phyloP scores from a whole-genome alignment of 352 stramenopile genomes.

The Globisporangium perplexum region DNA sequence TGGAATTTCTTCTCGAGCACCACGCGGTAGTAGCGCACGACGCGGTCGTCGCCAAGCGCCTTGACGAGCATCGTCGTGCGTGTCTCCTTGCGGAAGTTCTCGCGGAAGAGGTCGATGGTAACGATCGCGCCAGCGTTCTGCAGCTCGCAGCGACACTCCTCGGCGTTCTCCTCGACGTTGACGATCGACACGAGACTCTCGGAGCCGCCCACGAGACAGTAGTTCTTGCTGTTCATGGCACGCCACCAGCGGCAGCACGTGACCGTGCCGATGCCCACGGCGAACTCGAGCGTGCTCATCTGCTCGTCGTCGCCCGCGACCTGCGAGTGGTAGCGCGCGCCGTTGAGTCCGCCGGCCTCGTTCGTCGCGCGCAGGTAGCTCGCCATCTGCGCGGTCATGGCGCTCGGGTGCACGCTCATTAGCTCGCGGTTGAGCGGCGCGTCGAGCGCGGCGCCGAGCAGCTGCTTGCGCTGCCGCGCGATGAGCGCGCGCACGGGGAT shows the following conservation, averaged over 20 bases:
- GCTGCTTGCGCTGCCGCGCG: conserved; percentile 37
- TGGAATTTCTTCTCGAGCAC: conserved; percentile 80
- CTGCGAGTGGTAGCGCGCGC: conserved; percentile 74
- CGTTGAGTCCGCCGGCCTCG: conserved; percentile 71
- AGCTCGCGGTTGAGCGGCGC: conserved; percentile 57
- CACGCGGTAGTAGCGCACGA: conserved; percentile 69
- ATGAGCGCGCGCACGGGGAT: conserved; percentile 65
- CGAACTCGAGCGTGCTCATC: conserved; percentile 84
- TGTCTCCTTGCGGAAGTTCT: conserved; percentile 70
- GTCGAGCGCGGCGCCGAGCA: conserved; percentile 52
- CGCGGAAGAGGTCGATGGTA: conserved; percentile 69
- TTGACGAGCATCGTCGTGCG: conserved; percentile 84
- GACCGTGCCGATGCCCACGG: conserved; percentile 53
- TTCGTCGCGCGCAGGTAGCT: conserved; percentile 81
- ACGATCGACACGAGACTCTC: conserved; percentile 82
- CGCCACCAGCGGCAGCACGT: conserved; percentile 78
- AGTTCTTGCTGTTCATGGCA: conserved; percentile 78
- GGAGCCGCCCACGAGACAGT: conserved; percentile 73
- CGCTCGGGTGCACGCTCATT: conserved; percentile 60
- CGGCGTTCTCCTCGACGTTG: conserved; percentile 80
- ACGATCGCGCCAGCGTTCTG: conserved; percentile 55
- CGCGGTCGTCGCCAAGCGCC: conserved; percentile 33
- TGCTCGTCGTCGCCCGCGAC: conserved; percentile 77
- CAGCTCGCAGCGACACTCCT: conserved; percentile 80
- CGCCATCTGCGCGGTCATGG: conserved; percentile 80